These are phyloP conservation scores for Diophrys sp. DNA, from an alignment of 73 alveolate species.

Conservation along the genomic window DNA sequence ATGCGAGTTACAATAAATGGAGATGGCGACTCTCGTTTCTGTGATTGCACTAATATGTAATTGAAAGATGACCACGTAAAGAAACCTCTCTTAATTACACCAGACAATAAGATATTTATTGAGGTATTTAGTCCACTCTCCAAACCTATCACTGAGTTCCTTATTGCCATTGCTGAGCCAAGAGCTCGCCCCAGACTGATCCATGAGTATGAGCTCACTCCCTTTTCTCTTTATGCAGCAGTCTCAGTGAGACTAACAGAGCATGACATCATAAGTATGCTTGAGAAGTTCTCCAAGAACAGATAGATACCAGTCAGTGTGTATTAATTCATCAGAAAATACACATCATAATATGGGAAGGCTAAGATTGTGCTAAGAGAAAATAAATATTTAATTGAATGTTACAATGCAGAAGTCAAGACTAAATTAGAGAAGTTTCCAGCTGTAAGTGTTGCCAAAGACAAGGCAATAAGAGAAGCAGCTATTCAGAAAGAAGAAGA, in stretches of 20 bases:
- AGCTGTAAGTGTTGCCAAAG: slow-evolving; percentile 7
- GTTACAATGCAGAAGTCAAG: slow-evolving; percentile 33
- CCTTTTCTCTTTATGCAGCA: slow-evolving; percentile 89
- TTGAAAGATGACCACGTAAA: slow-evolving; percentile 52
- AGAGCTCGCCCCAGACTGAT: slow-evolving; percentile 83
- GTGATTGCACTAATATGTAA: slow-evolving; percentile 22
- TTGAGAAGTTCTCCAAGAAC: slow-evolving; percentile 72
- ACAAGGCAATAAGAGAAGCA: background rate
- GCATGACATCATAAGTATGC: slow-evolving; percentile 72
- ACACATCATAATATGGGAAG: slow-evolving; percentile 84
- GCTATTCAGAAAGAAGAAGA: background rate
- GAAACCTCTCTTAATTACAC: slow-evolving; percentile 71
- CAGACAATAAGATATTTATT: slow-evolving; percentile 61
- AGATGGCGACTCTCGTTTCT: too few relatives aligned
- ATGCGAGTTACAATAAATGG: too few relatives aligned
- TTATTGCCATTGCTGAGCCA: slow-evolving; percentile 97
- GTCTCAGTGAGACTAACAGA: slow-evolving; percentile 81
- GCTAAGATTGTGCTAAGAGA: slow-evolving; percentile 80
- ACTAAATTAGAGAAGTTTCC: slow-evolving; percentile 35
- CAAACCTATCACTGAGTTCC: slow-evolving; percentile 87
- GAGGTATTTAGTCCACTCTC: slow-evolving; percentile 79
- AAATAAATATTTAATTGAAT: slow-evolving; percentile 76
- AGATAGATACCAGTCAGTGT: slow-evolving; percentile 65
- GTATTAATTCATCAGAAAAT: slow-evolving; percentile 63
- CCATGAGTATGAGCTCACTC: slow-evolving; percentile 88